Evolutionary conservation across 257 asterid genomes (phyloP), one percentile per base, ranked within the genome.

Genomic region (Coffea eugenioides): DNA sequence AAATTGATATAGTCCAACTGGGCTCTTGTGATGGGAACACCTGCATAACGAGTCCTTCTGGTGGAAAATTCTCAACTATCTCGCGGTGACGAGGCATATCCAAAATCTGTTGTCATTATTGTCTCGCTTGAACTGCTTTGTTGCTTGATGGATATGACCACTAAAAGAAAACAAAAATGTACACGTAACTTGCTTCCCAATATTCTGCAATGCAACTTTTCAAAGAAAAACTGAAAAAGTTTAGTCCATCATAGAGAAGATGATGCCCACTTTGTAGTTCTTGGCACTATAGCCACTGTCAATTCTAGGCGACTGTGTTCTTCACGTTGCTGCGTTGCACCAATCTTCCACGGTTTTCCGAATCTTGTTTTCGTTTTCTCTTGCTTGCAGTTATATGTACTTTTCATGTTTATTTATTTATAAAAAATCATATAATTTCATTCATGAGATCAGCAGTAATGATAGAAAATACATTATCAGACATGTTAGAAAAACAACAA

Each of bases 1-100:
- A 54, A 83, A 82, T 77, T 25, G 81, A 23, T 27, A 25, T 23
- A 48, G 54, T 39, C 73, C 83, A 84, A 75, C 21, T 80, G 87
- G 82, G 56, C 1, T 59, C 64, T 66, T 66, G 16, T 45, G 20
- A 74, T 74, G 71, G 76, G 41, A 65, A 85, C 80, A 81, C 80
- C 49, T 57, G 41, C 82, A 59, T 52, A 54, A 74, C 46, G 46
- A 57, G 48, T 23, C 31, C 25, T 64, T 49, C 27, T 71, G 65
- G 4, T 11, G 13, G 52, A 8, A 61, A 64, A 82, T 77, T 83
- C 82, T 77, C 54, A 61, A 43, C 34, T 75, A 85, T 82, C 75
- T 66, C 45, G 8, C 31, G 43, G 39, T 77, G 20, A 51, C 16
- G 9, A 36, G 34, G 18, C 62, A 72, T 16, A 72, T 72, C 62